phyloP scores from a whole-genome alignment of 345 rosid species.

The Pelargonium nanum region DNA sequence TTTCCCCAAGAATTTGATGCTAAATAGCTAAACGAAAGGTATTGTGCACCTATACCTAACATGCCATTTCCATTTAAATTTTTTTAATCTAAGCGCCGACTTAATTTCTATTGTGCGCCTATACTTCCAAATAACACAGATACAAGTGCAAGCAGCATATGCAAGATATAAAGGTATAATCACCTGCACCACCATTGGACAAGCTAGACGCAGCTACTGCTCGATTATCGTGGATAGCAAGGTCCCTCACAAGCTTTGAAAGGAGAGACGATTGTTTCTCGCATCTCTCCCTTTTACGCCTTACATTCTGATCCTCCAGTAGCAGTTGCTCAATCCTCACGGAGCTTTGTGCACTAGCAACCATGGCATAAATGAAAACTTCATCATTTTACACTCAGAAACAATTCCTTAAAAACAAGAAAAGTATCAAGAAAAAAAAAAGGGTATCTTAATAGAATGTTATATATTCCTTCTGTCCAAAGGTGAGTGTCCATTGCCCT shows the following conservation, averaged over 20 bases:
- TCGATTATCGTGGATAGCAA: conserved; percentile 78
- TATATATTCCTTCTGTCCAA: too few relatives aligned
- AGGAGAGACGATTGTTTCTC: conserved; percentile 84
- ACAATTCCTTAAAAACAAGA: neutral
- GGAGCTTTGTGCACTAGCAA: conserved; percentile 57
- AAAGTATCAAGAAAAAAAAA: neutral
- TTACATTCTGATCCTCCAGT: conserved; percentile 84
- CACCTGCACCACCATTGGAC: conserved; percentile 63
- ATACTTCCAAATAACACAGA: neutral
- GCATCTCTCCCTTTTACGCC: conserved; percentile 57
- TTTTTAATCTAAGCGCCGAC: too few relatives aligned
- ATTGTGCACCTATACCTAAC: too few relatives aligned
- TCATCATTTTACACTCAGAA: neutral
- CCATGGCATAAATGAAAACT: neutral
- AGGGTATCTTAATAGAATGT: neutral
- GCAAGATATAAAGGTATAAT: neutral
- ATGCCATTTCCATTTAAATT: too few relatives aligned
- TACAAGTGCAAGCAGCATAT: neutral
- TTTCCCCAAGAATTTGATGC: too few relatives aligned
- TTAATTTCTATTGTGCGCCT: neutral
- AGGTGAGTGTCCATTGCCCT: too few relatives aligned
- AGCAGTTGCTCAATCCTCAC: conserved; percentile 74
- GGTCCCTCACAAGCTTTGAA: conserved; percentile 69
- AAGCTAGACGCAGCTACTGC: conserved; percentile 75
- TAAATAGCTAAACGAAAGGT: too few relatives aligned